Evolutionary conservation across 441 rosid genomes (phyloP).

Genomic region (Mallotus repandus): DNA sequence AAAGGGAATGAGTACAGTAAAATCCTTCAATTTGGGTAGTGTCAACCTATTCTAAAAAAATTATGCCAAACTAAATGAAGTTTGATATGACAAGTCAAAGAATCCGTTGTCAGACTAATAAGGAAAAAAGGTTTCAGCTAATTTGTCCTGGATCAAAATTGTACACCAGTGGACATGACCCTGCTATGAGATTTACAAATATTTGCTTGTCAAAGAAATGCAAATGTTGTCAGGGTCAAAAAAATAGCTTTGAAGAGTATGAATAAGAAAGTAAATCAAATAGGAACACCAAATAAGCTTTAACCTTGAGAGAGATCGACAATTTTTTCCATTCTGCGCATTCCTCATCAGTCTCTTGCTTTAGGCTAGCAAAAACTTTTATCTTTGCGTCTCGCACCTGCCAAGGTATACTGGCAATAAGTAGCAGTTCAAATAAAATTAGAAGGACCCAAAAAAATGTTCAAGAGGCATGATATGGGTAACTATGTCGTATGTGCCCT

Average conservation of each 20-base stretch:
- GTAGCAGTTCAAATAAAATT: neutral
- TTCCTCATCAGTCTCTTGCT: conserved; percentile 75
- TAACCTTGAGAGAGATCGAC: conserved; percentile 68
- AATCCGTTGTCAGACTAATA: neutral
- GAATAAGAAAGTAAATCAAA: neutral
- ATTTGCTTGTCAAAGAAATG: neutral
- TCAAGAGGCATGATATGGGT: neutral
- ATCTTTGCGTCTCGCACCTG: conserved; percentile 90
- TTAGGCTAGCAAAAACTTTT: conserved; percentile 67
- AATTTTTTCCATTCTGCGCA: conserved; percentile 75
- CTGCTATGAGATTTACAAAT: neutral
- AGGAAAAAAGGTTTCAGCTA: neutral
- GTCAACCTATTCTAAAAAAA: neutral
- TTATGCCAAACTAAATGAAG: conserved; percentile 3
- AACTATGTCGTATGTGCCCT: neutral
- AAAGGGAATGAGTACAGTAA: neutral
- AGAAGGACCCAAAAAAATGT: neutral
- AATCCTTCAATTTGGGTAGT: neutral
- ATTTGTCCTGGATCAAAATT: neutral
- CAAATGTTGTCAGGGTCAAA: neutral
- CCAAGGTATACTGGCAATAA: conserved; percentile 21
- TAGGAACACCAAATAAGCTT: neutral
- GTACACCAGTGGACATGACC: neutral
- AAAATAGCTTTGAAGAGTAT: neutral
- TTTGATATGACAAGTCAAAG: neutral